Base-by-base conservation (phyloP, 2,329 filamentous ascomycete species). In the Penicillium griseofulvum region DNA sequence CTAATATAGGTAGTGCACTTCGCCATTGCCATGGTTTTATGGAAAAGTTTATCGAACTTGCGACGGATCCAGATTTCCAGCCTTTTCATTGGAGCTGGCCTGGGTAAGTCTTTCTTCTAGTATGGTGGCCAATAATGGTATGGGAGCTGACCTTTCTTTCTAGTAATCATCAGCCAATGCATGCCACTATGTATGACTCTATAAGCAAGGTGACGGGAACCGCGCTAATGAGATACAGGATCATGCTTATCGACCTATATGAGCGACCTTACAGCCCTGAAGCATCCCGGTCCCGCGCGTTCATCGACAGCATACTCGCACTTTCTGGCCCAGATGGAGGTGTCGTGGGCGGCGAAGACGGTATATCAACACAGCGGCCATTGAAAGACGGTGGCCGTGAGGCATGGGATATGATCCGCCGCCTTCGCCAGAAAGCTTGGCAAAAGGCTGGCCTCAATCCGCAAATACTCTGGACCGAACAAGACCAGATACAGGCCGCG, bases 51-150 rank as follows among this genome's bases (percentile, higher is more conserved):
- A 74, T 79, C 19, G 71, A 72, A n/a, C 64, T 80, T 24, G 76
- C 75, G 5, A 76, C 74, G 4, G 76, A 78, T 58, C 71, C 76
- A 19, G 75, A 77, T 44, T 76, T 80, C 39, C 74, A 79, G 55
- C 75, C 76, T 0, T 79, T 80, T 45, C 74, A 77, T 45, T 80
- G 77, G 77, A 76, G 74, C 55, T 79, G 76, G 76, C 76, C 76
- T 37, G 75, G 76, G 69, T 72, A 58, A 61, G 68, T 52, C 14
- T 36, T 10, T 10, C 11, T 2, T 5, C 36, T 19, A 26, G n/a
- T 12, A 31, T 17, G 10, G 19, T n/a, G 8, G 5, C 1, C 11
- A 33, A 16, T 16, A 24, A 29, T 14, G 5, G 26, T 1, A 34
- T n/a, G 14, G 29, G 5, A 31, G 42, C 65, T 65, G 49, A 69